Evolutionary conservation across 1,284 basidiomycete genomes (phyloP), one percentile per base, ranked within the genome.

Genomic region (Malassezia equina): DNA sequence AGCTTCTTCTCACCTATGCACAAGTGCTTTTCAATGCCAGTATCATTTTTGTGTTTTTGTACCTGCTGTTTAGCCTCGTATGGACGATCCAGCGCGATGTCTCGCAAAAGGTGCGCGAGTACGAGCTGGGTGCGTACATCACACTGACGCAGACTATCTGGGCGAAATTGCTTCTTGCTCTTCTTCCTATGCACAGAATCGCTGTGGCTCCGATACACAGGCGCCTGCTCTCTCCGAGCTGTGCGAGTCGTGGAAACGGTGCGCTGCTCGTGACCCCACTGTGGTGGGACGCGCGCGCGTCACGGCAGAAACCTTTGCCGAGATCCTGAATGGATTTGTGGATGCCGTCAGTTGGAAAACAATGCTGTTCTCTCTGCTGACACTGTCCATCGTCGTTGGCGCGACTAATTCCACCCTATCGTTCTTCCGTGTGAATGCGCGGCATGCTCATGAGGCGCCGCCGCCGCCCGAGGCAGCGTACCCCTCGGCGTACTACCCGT

Each of bases 331-430:
- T 75, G 84, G 88, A 7, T 98, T 98, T 73, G 87, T 96, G 27
- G 93, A 96, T 72, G 85, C 87, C 40, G 91, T 96, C 73, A 90
- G 85, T 75, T 95, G 90, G 88, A 94, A 93, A 78, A 91, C 89
- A 15, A 79, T 96, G 78, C 39, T 70, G 11, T 72, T 72, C 41
- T 62, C 66, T 17, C 59, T 72, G 15, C 49, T 71, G 13, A 62
- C 61, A 25, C 59, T 72, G 4, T 65, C 64, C 9, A 72, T 72
- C 39, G 52, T 70, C 1, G 65, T 72, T 6, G 65, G 67, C 8
- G 68, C 66, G 3, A 69, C 69, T 23, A 72, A 71, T 48, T 69
- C 70, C 28, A 67, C 65, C 21, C 47, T 72, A 12, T 67, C 67
- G 7, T 71, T 71, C 55, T 71, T 71, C 47, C 62, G 69, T 15